A percentile compares a stretch with the other conserved stretches of the same genome.
Conservation (phyloP, 129 eudicot species). For the Artemisia annua region DNA sequence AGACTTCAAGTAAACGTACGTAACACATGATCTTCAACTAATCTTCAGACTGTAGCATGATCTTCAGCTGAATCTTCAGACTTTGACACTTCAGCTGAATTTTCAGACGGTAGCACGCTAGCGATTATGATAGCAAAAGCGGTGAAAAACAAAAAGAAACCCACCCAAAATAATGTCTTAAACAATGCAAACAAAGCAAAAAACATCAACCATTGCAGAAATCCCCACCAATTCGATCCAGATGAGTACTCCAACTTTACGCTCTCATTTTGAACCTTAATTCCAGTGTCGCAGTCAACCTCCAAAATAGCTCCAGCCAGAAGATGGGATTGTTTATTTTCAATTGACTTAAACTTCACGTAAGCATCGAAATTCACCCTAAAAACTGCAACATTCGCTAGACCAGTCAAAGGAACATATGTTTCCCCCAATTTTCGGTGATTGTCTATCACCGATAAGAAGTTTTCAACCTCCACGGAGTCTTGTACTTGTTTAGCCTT, state of each 20-base stretch:
- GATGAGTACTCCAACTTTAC: neutral
- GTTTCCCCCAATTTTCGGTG: neutral
- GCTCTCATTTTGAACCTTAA: neutral
- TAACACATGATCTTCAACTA: too few relatives aligned
- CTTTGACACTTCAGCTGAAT: too few relatives aligned
- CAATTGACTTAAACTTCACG: constrained; percentile 6
- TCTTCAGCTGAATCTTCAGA: too few relatives aligned
- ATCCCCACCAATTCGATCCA: constrained; percentile 14
- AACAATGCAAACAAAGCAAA: neutral
- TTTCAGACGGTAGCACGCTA: too few relatives aligned
- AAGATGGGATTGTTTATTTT: too few relatives aligned
- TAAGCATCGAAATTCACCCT: constrained; percentile 7
- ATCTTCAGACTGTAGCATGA: too few relatives aligned
- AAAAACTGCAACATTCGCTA: neutral
- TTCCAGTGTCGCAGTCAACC: too few relatives aligned
- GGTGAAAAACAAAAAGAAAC: too few relatives aligned
- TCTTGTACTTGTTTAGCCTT: constrained; percentile 11
- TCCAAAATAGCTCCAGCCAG: too few relatives aligned
- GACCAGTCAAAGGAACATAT: neutral
- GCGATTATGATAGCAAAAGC: too few relatives aligned
- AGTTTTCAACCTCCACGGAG: constrained; percentile 8
- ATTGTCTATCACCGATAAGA: neutral
- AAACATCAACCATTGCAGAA: constrained; percentile 3
- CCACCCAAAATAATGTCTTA: too few relatives aligned
- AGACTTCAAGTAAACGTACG: too few relatives aligned